Evolutionary conservation across 2,329 filamentous ascomycete species (phyloP), one percentile per base, ranked within the genome.

Genomic region (Diaporthe amygdali): DNA sequence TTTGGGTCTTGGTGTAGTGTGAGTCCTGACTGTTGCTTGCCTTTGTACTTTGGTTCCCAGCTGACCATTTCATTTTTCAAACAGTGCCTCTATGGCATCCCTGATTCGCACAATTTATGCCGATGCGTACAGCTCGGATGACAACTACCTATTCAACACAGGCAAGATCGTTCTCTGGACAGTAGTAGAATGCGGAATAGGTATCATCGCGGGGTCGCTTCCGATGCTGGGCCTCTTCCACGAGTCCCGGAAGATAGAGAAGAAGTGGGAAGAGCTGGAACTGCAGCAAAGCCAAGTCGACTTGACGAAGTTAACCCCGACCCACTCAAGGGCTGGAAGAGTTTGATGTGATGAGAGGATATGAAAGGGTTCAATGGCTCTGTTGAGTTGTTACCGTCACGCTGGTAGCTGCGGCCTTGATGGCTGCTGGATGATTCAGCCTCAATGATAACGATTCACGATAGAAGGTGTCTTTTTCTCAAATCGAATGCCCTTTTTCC

Each of bases 141-240:
- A 69, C 8, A 34, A 73, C 51, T 73, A 73, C 56, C 56, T 73
- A 5, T 73, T 68, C 66, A 71, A 67, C 66, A 73, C 71, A 1
- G 71, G 71, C 20, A 73, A 73, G 10, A 71, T 73, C 25, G 71
- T 73, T 14, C 56, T 73, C 34, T 73, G 71, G 71, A 73, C 71
- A 9, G 69, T 73, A 12, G 56, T 73, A 5, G 71, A 73, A 39
- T 73, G 71, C 37, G 49, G 69, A 2, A n/a, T 71, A 22, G 71
- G 69, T 14, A 69, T 71, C n/a, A 69, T 73, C 7, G 71, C 71
- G 10, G 71, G 71, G 15, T 73, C 71, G 7, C 25, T 73, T 44
- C 71, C 71, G 27, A 73, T 71, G 66, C 15, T 73, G 44, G 70
- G 47, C 17, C 52, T 61, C 9, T 54, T 59, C 49, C 69, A 47